A percentile compares a stretch with the other conserved stretches of the same genome.
phyloP scores from a whole-genome alignment of 371 early-diverging fungal genomes.

The Cokeromyces recurvatus region DNA sequence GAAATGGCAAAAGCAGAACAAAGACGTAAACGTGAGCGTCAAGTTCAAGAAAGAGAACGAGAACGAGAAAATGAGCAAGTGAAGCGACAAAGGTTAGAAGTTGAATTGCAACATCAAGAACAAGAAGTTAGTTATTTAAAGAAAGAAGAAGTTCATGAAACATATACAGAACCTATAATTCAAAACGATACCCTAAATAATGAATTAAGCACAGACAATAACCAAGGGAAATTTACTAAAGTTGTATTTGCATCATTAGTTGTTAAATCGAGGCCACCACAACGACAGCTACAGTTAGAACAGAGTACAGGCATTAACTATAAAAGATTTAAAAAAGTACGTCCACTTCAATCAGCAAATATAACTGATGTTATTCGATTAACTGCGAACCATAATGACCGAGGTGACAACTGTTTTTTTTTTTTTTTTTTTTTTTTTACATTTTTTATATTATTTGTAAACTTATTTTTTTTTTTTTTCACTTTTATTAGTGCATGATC shows the following conservation, averaged over 20 bases:
- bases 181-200: neutral
- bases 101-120: neutral
- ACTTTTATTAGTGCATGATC: neutral
- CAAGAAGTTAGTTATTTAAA: neutral
- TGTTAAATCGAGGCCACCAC: neutral
- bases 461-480: too few species aligned
- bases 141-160: neutral
- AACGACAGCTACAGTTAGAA: neutral
- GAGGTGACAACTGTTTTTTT: too few species aligned
- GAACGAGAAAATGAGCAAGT: neutral
- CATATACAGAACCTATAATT: neutral
- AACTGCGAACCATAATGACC: neutral
- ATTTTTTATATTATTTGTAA: too few species aligned
- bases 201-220: too few species aligned
- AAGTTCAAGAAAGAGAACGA: neutral
- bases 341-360: neutral
- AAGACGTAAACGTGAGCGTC: too few species aligned
- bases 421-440: too few species aligned
- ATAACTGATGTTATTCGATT: neutral
- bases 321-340: conserved; percentile 1
- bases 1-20: too few species aligned
- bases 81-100: too few species aligned
- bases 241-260: neutral
- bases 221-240: neutral
- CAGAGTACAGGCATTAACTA: neutral